Conservation (phyloP, 148 eudicot species). For the Agrostemma githago region DNA sequence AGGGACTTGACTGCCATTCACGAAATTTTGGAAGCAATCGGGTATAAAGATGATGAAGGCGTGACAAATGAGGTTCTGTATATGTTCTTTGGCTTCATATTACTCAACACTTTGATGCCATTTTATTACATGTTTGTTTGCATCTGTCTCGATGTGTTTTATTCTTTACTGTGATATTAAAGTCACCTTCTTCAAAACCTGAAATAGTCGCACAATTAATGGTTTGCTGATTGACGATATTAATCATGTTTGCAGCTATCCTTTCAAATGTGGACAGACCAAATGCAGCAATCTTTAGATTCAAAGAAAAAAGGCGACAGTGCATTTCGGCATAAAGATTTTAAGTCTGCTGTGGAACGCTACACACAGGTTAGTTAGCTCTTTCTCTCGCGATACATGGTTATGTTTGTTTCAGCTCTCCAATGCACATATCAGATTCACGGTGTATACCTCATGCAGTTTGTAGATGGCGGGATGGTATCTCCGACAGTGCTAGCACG, state of each 20-base stretch:
- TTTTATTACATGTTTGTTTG: background rate
- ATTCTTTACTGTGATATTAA: background rate
- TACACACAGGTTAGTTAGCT: conserved; percentile 51
- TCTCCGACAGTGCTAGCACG: conserved; percentile 65
- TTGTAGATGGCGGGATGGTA: conserved; percentile 50
- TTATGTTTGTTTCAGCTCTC: background rate
- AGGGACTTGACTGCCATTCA: conserved; percentile 62
- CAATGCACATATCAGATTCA: background rate
- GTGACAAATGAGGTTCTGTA: conserved; percentile 48
- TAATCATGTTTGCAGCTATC: conserved; percentile 42
- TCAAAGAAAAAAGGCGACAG: conserved; percentile 63
- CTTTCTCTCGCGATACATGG: background rate
- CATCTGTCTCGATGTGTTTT: background rate
- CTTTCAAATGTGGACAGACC: conserved; percentile 72
- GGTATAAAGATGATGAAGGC: conserved; percentile 66
- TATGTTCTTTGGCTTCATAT: background rate
- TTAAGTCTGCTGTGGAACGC: conserved; percentile 43
- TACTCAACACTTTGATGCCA: background rate
- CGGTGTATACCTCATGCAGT: conserved; percentile 31
- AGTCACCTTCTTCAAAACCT: background rate
- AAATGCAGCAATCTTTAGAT: conserved; percentile 53
- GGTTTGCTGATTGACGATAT: conserved; percentile 7
- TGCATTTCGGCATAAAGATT: conserved; percentile 50
- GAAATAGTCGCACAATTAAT: background rate
- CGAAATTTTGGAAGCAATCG: conserved; percentile 48